Conservation (phyloP, 2,329 filamentous ascomycete species). For the Sordariomycetes sp. region DNA sequence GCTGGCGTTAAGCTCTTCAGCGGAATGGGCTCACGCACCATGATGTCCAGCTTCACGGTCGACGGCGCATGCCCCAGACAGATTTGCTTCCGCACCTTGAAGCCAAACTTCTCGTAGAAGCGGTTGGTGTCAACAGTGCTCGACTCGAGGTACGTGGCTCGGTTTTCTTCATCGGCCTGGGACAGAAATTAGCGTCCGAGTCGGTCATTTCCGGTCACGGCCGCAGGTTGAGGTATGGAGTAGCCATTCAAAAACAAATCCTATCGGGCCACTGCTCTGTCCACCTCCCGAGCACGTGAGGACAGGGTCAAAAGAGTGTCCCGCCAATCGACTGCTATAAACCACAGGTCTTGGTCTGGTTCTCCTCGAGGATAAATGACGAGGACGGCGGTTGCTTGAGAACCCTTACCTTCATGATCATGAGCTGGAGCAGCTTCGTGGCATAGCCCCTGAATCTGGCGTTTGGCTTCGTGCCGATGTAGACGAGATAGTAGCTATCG, state of each 20-base stretch:
- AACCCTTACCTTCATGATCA: slow-evolving; percentile 54
- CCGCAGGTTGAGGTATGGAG: too few relatives aligned
- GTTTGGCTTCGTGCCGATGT: slow-evolving; percentile 66
- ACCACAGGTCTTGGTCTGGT: neutral
- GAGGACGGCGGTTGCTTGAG: too few relatives aligned
- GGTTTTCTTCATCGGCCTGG: slow-evolving; percentile 58
- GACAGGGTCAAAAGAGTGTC: neutral
- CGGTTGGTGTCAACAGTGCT: slow-evolving; percentile 57
- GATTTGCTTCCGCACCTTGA: slow-evolving; percentile 55
- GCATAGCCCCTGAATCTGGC: slow-evolving; percentile 67
- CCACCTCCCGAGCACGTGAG: neutral
- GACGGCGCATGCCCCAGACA: slow-evolving; percentile 47
- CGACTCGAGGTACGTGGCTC: slow-evolving; percentile 70
- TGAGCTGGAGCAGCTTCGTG: slow-evolving; percentile 59
- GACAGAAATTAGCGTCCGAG: too few relatives aligned
- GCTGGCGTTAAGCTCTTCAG: too few relatives aligned
- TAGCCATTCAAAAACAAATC: slow-evolving; percentile 6
- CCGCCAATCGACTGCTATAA: too few relatives aligned
- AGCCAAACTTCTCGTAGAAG: slow-evolving; percentile 71
- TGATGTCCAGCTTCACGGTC: slow-evolving; percentile 64
- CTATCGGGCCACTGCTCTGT: neutral
- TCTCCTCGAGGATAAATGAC: too few relatives aligned
- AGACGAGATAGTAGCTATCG: slow-evolving; percentile 74
- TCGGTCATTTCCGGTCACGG: too few relatives aligned
- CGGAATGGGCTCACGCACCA: slow-evolving; percentile 76